These are phyloP conservation scores for Neoscytalidium dimidiatum DNA, from an alignment of 2,329 filamentous ascomycete species.

Conservation along the genomic window DNA sequence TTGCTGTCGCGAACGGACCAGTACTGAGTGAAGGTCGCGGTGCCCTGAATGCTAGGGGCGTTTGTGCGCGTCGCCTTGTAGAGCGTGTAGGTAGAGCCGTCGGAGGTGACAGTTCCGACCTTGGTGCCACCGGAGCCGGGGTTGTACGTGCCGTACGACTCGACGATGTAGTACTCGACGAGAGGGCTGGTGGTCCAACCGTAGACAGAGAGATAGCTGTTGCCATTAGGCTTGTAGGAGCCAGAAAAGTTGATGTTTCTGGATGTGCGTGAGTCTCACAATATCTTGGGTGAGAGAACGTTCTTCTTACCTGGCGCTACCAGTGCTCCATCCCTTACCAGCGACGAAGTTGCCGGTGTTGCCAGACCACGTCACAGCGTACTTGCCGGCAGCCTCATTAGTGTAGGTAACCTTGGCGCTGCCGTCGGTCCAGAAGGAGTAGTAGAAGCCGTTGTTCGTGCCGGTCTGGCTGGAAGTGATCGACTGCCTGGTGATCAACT, in stretches of 20 bases:
- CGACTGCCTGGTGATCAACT: constrained; percentile 37
- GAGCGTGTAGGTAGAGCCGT: constrained; percentile 57
- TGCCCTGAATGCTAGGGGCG: constrained; percentile 57
- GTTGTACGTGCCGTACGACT: constrained; percentile 53
- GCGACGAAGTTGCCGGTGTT: constrained; percentile 56
- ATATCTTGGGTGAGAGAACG: not conserved
- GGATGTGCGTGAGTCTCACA: constrained; percentile 19
- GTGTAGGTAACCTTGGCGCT: constrained; percentile 55
- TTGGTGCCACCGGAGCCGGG: constrained; percentile 49
- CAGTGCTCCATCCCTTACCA: constrained; percentile 62
- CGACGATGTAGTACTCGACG: constrained; percentile 63
- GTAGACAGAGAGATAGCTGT: constrained; percentile 59
- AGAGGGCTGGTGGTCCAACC: constrained; percentile 58
- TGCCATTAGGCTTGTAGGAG: constrained; percentile 50
- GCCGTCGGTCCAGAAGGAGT: constrained; percentile 62
- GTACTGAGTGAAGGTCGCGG: constrained; percentile 57
- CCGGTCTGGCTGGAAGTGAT: constrained; percentile 51
- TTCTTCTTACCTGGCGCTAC: constrained; percentile 48
- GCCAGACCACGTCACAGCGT: constrained; percentile 53
- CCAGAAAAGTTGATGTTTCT: constrained; percentile 55
- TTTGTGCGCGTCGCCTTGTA: constrained; percentile 52
- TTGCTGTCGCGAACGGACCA: constrained; percentile 55
- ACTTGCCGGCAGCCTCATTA: constrained; percentile 54
- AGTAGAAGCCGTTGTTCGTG: constrained; percentile 60
- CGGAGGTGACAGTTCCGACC: constrained; percentile 54